Evolutionary conservation across 768 basidiomycete species (phyloP), one percentile per base, ranked within the genome.

Genomic region (Phanerochaete carnosa): DNA sequence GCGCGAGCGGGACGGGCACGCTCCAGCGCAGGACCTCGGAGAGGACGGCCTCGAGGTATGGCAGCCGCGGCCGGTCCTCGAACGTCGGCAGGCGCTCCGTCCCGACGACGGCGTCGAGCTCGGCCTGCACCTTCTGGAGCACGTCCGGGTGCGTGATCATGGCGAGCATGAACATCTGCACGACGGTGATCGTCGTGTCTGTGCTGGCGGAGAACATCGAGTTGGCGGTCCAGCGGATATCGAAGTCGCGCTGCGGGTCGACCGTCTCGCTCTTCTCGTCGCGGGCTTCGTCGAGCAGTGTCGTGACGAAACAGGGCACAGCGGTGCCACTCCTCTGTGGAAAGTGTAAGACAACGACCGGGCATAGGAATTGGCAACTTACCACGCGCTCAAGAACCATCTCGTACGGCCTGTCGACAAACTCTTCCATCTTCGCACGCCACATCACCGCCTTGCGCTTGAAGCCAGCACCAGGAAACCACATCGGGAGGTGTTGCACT

Each of bases 151-250:
- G 70, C 7, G 76, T 71, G 55, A 88, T 75, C 83, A 91, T 87
- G 5, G 86, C 85, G 54, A 90, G 79, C 25, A 92, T 68, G 72
- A 91, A 87, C 45, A 86, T 82, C 30, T 76, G 75, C 35, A 85
- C 72, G 19, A 80, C 69, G 2, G 86, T 82, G 52, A 87, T 75
- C 1, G 80, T 88, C 0, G 87, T 89, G 65, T 90, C 88, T 37
- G 82, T 76, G 64, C 86, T 86, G 16, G 81, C 84, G 6, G 79
- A 75, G 68, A 88, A 91, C 87, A 92, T 90, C 30, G 89, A 90
- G 70, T 91, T 90, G n/a, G 90, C 90, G 1, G 87, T 84, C 88
- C 89, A 89, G 60, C 88, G 86, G 49, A 91, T 75, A 64, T 92
- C 89, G 62, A 84, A 85, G 65, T 89, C 86, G 47, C 80, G 81